phyloP scores from a whole-genome alignment of 352 stramenopile genomes.

The Globisporangium ultimum region DNA sequence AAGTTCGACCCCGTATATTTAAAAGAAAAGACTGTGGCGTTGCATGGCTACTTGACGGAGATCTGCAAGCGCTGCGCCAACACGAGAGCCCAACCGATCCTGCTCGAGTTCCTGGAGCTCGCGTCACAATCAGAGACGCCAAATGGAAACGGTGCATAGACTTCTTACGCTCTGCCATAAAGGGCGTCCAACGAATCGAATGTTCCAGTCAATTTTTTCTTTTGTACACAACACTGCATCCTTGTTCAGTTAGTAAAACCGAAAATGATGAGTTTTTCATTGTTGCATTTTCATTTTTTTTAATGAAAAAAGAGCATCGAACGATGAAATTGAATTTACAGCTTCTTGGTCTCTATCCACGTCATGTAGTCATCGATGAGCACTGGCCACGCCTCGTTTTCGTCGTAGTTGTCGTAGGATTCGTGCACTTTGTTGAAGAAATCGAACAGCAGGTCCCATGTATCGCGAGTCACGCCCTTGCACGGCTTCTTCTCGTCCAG shows the following conservation, averaged over 20 bases:
- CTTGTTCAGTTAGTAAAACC: too few relatives aligned
- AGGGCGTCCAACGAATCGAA: too few relatives aligned
- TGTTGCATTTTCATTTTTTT: background rate
- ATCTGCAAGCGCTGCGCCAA: conserved; percentile 75
- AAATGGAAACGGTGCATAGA: background rate
- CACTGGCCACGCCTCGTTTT: conserved; percentile 88
- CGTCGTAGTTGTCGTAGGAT: conserved; percentile 83
- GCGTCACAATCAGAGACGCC: conserved; percentile 12
- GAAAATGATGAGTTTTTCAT: too few relatives aligned
- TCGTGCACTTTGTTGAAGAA: conserved; percentile 82
- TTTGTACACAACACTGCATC: too few relatives aligned
- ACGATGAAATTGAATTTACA: conserved; percentile 10
- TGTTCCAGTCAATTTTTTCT: too few relatives aligned
- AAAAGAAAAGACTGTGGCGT: conserved; percentile 69
- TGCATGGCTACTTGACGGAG: conserved; percentile 71
- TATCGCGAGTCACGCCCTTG: conserved; percentile 83
- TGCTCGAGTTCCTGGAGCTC: conserved; percentile 69
- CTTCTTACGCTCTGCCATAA: too few relatives aligned
- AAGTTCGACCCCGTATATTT: conserved; percentile 82
- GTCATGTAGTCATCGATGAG: conserved; percentile 89
- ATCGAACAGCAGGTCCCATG: conserved; percentile 82
- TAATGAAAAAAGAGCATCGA: background rate
- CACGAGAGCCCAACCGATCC: conserved; percentile 51
- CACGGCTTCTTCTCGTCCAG: conserved; percentile 70
- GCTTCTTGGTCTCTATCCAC: conserved; percentile 75